Evolutionary conservation across 2,329 filamentous ascomycete genomes (phyloP), one percentile per base, ranked within the genome.

Genomic region (Shiraia sp.): DNA sequence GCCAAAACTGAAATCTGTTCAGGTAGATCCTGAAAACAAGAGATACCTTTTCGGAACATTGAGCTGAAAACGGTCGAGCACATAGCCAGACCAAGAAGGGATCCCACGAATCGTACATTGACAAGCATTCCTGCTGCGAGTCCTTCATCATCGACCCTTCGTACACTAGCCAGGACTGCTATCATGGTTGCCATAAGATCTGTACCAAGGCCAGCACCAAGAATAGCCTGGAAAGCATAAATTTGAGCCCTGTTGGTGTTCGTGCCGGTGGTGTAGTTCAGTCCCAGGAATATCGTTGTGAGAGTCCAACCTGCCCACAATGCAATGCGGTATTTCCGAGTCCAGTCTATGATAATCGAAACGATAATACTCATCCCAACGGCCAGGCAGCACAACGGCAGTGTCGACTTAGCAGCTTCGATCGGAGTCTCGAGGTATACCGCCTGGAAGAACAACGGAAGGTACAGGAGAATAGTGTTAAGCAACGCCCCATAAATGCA

Each of bases 401-500:
- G 17, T 16, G 35, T 34, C 15, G 36, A 44, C 3, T 39, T 31
- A 7, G 41, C 41, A 4, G 30, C 67, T 32, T 71, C 59, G 31
- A 72, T 56, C n/a, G 66, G 61, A 2, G 52, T 52, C 48, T 62
- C 61, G 4, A 58, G 50, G 28, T 68, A 63, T 22, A 70, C 68
- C 15, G 57, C 61, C 41, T 71, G 53, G 45, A 65, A 65, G 49
- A 64, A 71, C 9, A 72, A 59, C 10, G 59, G 59, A 4, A 66
- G 41, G 43, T 68, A 72, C 53, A 70, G 70, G 3, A 71, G 66
- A 36, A 64, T 42, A 14, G 41, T 47, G 53, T 55, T 59, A 13
- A 62, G 47, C 10, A 80, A 65, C 42, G 77, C 71, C 45, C 81
- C 80, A 55, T 84, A 80, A 14, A 85, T 63, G 9, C 81, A 53